Evolutionary conservation across 1,139 yeast genomes (phyloP).

Genomic region (Suhomyces choctaworum): DNA sequence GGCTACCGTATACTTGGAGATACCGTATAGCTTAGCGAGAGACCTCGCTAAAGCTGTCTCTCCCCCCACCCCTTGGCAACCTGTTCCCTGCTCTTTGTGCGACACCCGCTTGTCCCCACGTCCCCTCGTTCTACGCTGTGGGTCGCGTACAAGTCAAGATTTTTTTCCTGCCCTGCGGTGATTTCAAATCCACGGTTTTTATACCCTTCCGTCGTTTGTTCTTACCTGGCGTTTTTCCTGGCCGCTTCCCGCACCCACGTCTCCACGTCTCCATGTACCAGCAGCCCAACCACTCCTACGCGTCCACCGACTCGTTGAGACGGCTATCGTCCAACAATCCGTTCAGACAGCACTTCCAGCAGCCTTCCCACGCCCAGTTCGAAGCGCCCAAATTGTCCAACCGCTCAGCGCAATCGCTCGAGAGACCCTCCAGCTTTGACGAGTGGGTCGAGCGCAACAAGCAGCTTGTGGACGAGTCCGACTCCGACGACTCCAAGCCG

Average conservation of each 20-base stretch:
- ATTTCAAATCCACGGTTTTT: neutral
- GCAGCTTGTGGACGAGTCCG: conserved; percentile 42
- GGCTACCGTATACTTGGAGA: no score
- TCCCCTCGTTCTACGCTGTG: no score
- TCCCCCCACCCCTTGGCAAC: no score
- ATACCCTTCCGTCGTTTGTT: no score
- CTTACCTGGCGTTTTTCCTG: no score
- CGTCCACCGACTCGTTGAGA: conserved; percentile 42
- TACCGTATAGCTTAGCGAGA: no score
- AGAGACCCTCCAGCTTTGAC: conserved; percentile 35
- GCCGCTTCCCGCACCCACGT: no score
- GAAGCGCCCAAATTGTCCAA: conserved; percentile 14
- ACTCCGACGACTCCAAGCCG: conserved; percentile 38
- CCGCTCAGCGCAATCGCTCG: conserved; percentile 14
- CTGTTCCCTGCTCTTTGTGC: no score
- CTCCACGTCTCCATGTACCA: conserved; percentile 33
- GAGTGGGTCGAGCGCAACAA: conserved; percentile 55
- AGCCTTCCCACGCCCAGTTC: conserved; percentile 6
- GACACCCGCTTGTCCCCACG: no score
- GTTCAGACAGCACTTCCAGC: conserved; percentile 36
- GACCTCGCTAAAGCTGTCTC: no score
- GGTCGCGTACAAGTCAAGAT: no score
- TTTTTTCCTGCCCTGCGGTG: neutral
- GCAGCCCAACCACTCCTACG: conserved; percentile 39
- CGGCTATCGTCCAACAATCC: conserved; percentile 62